A percentile compares a stretch with the other conserved stretches of the same genome.
Conservation (phyloP, 2,329 filamentous ascomycete species). For the Ceratocystis huliohia region DNA sequence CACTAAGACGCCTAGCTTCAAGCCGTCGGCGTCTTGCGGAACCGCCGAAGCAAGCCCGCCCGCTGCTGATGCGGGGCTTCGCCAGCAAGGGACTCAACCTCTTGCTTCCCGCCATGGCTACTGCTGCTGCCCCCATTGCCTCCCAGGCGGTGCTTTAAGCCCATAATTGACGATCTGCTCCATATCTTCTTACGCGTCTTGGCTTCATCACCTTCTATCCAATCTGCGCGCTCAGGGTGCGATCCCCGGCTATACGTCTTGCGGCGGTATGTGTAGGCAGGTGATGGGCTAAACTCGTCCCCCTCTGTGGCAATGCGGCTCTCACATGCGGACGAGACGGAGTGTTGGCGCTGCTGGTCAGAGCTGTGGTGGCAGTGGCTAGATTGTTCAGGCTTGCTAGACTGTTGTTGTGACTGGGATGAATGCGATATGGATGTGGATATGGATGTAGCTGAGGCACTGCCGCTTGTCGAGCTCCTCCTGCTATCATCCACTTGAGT, state of each 20-base stretch:
- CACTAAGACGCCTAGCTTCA: neutral
- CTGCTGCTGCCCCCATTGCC: slow-evolving; percentile 22
- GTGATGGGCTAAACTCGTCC: slow-evolving; percentile 10
- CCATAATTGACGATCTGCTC: slow-evolving; percentile 33
- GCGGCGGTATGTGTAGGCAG: neutral
- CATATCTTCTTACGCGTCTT: slow-evolving; percentile 20
- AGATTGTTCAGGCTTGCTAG: neutral
- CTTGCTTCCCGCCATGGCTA: slow-evolving; percentile 25
- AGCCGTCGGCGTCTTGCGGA: slow-evolving; percentile 1
- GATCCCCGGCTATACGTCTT: neutral
- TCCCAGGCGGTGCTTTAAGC: slow-evolving; percentile 13
- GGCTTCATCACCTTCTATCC: slow-evolving; percentile 45
- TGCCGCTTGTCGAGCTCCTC: neutral
- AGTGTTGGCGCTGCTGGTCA: neutral
- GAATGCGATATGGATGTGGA: neutral
- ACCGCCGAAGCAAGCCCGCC: slow-evolving; percentile 8
- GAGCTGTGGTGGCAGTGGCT: neutral
- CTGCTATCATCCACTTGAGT: neutral
- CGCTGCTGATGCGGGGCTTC: slow-evolving; percentile 1
- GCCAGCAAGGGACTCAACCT: neutral
- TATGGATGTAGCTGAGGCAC: neutral
- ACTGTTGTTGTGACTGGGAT: neutral
- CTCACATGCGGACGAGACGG: neutral
- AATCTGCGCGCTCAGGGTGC: slow-evolving; percentile 34
- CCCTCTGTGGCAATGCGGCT: neutral